phyloP scores from a whole-genome alignment of 139 green algal genomes.

The Nannochloris sp. region DNA sequence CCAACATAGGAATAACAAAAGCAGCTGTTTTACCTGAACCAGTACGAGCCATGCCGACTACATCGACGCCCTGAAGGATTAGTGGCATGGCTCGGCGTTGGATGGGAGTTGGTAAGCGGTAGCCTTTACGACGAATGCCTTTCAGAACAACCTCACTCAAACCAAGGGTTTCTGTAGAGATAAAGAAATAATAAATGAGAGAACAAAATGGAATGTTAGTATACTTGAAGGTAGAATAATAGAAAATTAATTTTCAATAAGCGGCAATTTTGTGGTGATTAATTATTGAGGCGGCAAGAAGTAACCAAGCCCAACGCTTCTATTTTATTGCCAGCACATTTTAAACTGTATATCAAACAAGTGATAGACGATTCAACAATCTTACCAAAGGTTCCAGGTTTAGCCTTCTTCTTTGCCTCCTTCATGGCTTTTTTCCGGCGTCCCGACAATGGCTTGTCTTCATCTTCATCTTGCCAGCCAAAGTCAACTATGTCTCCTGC shows the following conservation, averaged over 20 bases:
- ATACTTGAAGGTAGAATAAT: background rate
- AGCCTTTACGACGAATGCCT: slow-evolving; percentile 86
- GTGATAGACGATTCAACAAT: background rate
- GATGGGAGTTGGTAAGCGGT: slow-evolving; percentile 92
- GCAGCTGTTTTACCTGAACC: slow-evolving; percentile 95
- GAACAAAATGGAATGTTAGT: background rate
- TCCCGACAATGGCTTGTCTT: slow-evolving; percentile 16
- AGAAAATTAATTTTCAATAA: background rate
- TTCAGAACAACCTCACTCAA: slow-evolving; percentile 58
- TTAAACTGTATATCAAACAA: background rate
- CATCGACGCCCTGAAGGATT: slow-evolving; percentile 70
- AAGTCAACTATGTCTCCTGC: slow-evolving; percentile 16
- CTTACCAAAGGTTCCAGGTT: slow-evolving; percentile 60
- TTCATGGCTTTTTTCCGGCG: slow-evolving; percentile 37
- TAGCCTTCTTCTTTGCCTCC: slow-evolving; percentile 43
- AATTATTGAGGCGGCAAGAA: background rate
- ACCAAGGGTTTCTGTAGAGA: slow-evolving; percentile 73
- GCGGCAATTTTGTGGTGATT: background rate
- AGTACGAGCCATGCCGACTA: slow-evolving; percentile 90
- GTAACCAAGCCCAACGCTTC: background rate
- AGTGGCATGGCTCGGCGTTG: slow-evolving; percentile 84
- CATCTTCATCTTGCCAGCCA: slow-evolving; percentile 24
- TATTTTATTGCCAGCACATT: background rate
- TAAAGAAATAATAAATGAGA: background rate
- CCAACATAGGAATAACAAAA: slow-evolving; percentile 88